Evolutionary conservation across 2,329 filamentous ascomycete genomes (phyloP), one percentile per base, ranked within the genome.

Genomic region (Colletotrichum sidae): DNA sequence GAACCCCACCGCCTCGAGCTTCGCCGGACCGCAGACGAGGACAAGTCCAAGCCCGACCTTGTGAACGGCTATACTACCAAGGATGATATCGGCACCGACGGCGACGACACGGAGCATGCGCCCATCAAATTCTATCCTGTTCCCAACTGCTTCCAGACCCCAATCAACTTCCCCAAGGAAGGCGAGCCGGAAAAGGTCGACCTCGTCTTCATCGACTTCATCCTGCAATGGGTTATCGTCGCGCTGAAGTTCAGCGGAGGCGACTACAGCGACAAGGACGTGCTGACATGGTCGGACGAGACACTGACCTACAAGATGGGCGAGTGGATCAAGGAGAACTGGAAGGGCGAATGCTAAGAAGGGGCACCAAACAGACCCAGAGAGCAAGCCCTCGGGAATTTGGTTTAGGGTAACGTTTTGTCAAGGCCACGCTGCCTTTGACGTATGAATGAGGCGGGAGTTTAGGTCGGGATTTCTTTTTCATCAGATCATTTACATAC

Each of bases 161-260:
- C 87, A 63, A 85, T 91, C 70, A 82, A 78, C 2, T 92, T 96
- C 71, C 84, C 89, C 2, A 67, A 73, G 0, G 71, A 78, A 9
- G 83, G 75, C 6, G 81, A 86, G 13, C 92, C 93, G 0, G 87
- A 91, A 56, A 90, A 79, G 1, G 93, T 99, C 1, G 95, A 98
- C 75, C 76, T 99, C 8, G 89, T 97, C 12, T 99, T 96, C 74
- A 87, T 97, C 63, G 94, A 97, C 75, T 99, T 97, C 76, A 89
- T 98, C 41, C 86, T 96, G 77, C 89, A 89, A 9, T 96, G 92
- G 86, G 81, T 98, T 44, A 77, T 97, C 15, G 79, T 91, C 10
- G 94, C 93, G 3, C 80, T 97, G 67, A 88, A 89, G 69, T 84
- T 87, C 67, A 80, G 79, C 34, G 87, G 87, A 0, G 83, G 82